Evolutionary conservation across 2,329 filamentous ascomycete genomes (phyloP), one percentile per base, ranked within the genome.

Genomic region (Hawksworthiomyces lignivorus): DNA sequence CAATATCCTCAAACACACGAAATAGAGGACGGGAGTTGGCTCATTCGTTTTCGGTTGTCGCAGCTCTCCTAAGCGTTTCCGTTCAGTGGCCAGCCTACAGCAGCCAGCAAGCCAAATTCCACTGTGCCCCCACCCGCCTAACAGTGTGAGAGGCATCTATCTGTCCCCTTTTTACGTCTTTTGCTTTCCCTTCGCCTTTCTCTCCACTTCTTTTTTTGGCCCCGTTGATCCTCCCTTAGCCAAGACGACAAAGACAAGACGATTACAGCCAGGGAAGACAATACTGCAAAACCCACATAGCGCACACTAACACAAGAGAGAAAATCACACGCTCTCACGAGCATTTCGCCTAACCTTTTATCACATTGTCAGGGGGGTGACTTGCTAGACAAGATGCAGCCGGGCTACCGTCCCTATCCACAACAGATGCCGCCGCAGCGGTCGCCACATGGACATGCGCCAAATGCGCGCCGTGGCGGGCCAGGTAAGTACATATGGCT

Each of bases 381-480:
- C n/a, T n/a, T n/a, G n/a, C n/a, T 39, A 40, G 37, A 39, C 54
- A 65, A 54, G 52, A 75, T 76, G 72, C 72, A 75, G 61, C 61
- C 63, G 44, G 68, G 72, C 50, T 75, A 71, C 55, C 71, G 72
- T 49, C 59, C 61, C 42, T 73, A 70, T 58, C 63, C 66, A 55
- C 69, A 72, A 51, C 71, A 70, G 58, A 61, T 63, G 52, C 63
- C 69, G 48, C 70, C 70, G 54, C 62, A 70, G 50, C 63, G 67
- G 49, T 64, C 69, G 50, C 70, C 73, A 60, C 48, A 48, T 39
- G 45, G 48, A 14, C 32, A 39, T 19, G 31, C 39, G 14, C 56
- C 64, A 42, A 67, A 64, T 48, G 69, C 65, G 55, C 67, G 71
- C 49, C 68, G 72, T 51, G 70, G 34, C 42, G 41, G 31, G 50